Percentiles rank a stretch among this genome's conserved stretches.
Evolutionary conservation across 169 alveolate species (phyloP).

Genomic region (Cryptosporidium xiaoi): DNA sequence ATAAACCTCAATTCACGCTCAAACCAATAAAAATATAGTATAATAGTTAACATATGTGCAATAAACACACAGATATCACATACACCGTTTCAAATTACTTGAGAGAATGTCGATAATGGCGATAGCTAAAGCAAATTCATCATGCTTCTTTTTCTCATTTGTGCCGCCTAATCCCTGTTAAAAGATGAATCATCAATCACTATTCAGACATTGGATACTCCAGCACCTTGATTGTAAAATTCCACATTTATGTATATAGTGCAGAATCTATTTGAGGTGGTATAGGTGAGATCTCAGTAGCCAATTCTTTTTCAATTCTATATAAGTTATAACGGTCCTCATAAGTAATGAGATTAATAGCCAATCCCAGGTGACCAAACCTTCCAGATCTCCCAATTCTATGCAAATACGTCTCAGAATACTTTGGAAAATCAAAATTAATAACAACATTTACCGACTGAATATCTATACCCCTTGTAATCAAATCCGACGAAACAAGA

Average conservation of each 20-base stretch:
- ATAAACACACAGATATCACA: no score
- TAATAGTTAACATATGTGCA: no score
- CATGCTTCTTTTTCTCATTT: neutral
- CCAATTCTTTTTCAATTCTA: conserved; percentile 95
- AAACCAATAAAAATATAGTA: no score
- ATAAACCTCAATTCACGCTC: no score
- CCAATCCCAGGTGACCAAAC: conserved; percentile 97
- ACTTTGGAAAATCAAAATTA: conserved; percentile 97
- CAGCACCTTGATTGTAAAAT: neutral
- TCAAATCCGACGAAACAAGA: conserved; percentile 92
- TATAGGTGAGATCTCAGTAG: conserved; percentile 97
- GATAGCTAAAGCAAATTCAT: no score
- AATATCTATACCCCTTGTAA: conserved; percentile 99
- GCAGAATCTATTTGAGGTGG: conserved; percentile 93
- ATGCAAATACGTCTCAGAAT: conserved; percentile 95
- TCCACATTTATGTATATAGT: conserved; percentile 83
- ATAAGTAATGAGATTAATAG: conserved; percentile 94
- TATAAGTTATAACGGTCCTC: conserved; percentile 91
- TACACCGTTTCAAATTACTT: no score
- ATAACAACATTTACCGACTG: conserved; percentile 98
- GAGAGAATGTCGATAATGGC: no score
- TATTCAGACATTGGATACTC: no score
- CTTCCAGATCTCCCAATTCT: conserved; percentile 99
- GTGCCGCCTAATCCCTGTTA: conserved; percentile 2
- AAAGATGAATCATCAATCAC: neutral